These are phyloP conservation scores for Aureobasidium sp. DNA, from an alignment of 2,329 filamentous ascomycete species.

Conservation along the genomic window DNA sequence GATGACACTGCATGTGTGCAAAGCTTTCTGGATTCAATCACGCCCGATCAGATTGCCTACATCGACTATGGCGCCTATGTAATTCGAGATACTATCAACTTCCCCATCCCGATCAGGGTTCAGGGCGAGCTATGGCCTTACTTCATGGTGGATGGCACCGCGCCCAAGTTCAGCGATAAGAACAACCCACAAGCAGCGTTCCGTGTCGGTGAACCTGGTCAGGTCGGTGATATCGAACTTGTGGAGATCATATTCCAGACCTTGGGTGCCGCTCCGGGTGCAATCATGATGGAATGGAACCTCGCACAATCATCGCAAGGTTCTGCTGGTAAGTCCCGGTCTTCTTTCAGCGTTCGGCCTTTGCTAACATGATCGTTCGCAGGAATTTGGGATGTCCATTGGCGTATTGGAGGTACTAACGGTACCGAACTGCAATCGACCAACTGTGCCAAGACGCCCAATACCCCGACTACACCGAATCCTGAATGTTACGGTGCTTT, in stretches of 20 bases:
- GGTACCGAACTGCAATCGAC: slow-evolving; percentile 63
- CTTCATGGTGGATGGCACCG: slow-evolving; percentile 67
- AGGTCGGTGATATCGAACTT: slow-evolving; percentile 61
- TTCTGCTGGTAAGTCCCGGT: slow-evolving; percentile 31
- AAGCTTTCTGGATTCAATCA: slow-evolving; percentile 55
- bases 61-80: slow-evolving; percentile 53
- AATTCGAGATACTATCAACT: slow-evolving; percentile 47
- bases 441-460: slow-evolving; percentile 69
- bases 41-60: slow-evolving; percentile 49
- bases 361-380: slow-evolving; percentile 17
- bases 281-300: slow-evolving; percentile 68
- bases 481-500: slow-evolving; percentile 67
- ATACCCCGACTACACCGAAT: slow-evolving; percentile 44
- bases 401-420: slow-evolving; percentile 45
- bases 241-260: slow-evolving; percentile 67
- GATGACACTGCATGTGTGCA: slow-evolving; percentile 81
- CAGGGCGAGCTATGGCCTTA: slow-evolving; percentile 79
- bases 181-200: slow-evolving; percentile 57
- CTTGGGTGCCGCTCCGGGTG: slow-evolving; percentile 59
- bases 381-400: slow-evolving; percentile 53
- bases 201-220: slow-evolving; percentile 57
- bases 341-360: not conserved
- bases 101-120: slow-evolving; percentile 67
- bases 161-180: slow-evolving; percentile 37
- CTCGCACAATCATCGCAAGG: slow-evolving; percentile 41